These are phyloP conservation scores for Saccharomycopsis schoenii DNA, from an alignment of 805 yeast species.

Conservation along the genomic window DNA sequence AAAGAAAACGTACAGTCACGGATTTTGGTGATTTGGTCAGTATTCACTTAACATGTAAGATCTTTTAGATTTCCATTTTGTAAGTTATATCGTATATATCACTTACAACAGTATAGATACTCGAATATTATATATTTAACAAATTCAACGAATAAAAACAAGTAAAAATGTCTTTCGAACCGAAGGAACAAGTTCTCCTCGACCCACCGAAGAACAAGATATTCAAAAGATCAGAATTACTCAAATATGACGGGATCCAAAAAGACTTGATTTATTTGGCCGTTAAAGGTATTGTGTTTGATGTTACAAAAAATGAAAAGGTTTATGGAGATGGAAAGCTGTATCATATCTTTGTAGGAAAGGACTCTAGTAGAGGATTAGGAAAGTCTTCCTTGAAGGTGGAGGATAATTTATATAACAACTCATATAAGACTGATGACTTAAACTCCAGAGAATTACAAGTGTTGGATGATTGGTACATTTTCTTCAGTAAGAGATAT, in stretches of 20 bases:
- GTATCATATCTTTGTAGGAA: conserved; percentile 64
- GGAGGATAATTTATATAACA: conserved; percentile 35
- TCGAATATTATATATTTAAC: not conserved
- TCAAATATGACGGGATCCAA: conserved; percentile 36
- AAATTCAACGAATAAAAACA: not conserved
- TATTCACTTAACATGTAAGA: not conserved
- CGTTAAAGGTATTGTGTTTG: conserved; percentile 69
- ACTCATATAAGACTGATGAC: conserved; percentile 40
- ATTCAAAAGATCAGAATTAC: conserved; percentile 34
- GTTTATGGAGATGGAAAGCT: conserved; percentile 73
- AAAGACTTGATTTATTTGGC: conserved; percentile 53
- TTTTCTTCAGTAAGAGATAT: conserved; percentile 47
- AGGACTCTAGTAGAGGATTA: conserved; percentile 67
- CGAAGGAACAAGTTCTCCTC: conserved; percentile 43
- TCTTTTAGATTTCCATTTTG: not conserved
- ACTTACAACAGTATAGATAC: not conserved
- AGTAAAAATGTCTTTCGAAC: conserved; percentile 31
- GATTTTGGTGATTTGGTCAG: not conserved
- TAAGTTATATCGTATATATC: not conserved
- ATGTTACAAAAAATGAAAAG: conserved; percentile 54
- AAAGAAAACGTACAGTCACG: no score
- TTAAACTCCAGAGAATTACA: conserved; percentile 50
- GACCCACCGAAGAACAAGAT: conserved; percentile 40
- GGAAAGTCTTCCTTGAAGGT: conserved; percentile 56
- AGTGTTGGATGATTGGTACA: conserved; percentile 67